These are phyloP conservation scores for Thraustochytrium sp. DNA, from an alignment of 352 stramenopile genomes.

Conservation along the genomic window DNA sequence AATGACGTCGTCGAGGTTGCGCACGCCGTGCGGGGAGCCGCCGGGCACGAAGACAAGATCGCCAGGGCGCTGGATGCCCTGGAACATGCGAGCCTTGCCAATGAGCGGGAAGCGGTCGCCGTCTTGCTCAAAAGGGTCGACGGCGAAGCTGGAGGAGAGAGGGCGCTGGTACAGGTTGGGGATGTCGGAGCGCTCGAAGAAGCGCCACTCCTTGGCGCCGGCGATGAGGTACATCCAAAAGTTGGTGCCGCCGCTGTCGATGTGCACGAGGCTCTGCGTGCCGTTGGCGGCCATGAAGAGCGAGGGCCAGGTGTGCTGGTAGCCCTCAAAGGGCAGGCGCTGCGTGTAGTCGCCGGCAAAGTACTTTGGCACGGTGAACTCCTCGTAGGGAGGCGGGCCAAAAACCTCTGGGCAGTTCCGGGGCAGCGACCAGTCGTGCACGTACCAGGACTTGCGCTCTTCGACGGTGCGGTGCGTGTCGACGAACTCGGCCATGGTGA, in stretches of 20 bases:
- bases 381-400: slow-evolving; percentile 15
- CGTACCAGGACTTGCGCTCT: slow-evolving; percentile 19
- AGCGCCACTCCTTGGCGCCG: slow-evolving; percentile 51
- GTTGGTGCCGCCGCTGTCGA: slow-evolving; percentile 52
- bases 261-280: slow-evolving; percentile 49
- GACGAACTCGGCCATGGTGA: slow-evolving; percentile 27
- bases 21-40: slow-evolving; percentile 49
- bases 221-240: slow-evolving; percentile 54
- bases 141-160: slow-evolving; percentile 43
- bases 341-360: slow-evolving; percentile 52
- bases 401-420: slow-evolving; percentile 21
- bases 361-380: slow-evolving; percentile 48
- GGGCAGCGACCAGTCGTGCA: slow-evolving; percentile 28
- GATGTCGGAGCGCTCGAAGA: slow-evolving; percentile 49
- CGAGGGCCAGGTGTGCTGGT: slow-evolving; percentile 52
- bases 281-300: slow-evolving; percentile 50
- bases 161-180: slow-evolving; percentile 46
- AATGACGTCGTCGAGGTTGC: slow-evolving; percentile 49
- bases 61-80: slow-evolving; percentile 47
- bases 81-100: slow-evolving; percentile 43
- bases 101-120: slow-evolving; percentile 1
- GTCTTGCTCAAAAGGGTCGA: slow-evolving; percentile 43
- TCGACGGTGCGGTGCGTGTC: slow-evolving; percentile 1
- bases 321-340: slow-evolving; percentile 46
- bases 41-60: slow-evolving; percentile 51